Base-by-base conservation (phyloP, 2,329 filamentous ascomycete genomes). In the Diaporthe vaccinii region DNA sequence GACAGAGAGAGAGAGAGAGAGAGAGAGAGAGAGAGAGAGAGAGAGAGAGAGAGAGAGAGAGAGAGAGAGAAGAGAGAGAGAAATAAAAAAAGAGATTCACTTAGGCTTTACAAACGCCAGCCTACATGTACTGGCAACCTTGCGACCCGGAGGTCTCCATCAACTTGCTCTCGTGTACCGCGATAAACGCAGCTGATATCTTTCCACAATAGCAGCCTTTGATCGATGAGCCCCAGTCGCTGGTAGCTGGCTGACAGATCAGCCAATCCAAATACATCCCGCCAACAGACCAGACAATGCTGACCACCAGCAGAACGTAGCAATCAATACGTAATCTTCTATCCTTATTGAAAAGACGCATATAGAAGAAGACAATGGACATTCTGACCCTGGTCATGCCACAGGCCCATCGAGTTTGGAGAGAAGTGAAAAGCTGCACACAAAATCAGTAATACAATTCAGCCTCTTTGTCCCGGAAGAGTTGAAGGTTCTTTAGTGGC, bases 161-260 rank as follows among this genome's bases (percentile, higher is more conserved):
- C 28, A 72, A 28, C 41, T 61, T 72, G 53, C 28, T 49, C n/a
- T 2, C 4, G 15, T 59, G 28, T 12, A 72, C 31, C 17, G 69
- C 10, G 4, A 72, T 39, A 31, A 61, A 72, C 4, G 36, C 31
- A 14, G 55, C 69, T 25, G 4, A 14, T 10, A 46, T 2, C 10
- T 53, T 53, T 8, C 69, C 69, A 49, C 41, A 61, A 9, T 17
- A 22, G 4, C 4, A 22, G 4, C 4, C 39, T 31, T 44, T 14
- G 39, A 72, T 25, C 5, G 41, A 59, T 9, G 53, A 15, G 36
- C 61, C 69, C 55, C 55, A 72, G 28, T 72, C 36, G 44, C 28
- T 25, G 10, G 25, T 36, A 2, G 58, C 10, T 25, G 55, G 55
- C 20, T 28, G 69, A 51, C 69, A 61, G 34, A 72, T 46, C 69